Percentiles rank a stretch among this genome's conserved stretches.
phyloP scores from a whole-genome alignment of 1,284 basidiomycete species.

The Athelia sp. region DNA sequence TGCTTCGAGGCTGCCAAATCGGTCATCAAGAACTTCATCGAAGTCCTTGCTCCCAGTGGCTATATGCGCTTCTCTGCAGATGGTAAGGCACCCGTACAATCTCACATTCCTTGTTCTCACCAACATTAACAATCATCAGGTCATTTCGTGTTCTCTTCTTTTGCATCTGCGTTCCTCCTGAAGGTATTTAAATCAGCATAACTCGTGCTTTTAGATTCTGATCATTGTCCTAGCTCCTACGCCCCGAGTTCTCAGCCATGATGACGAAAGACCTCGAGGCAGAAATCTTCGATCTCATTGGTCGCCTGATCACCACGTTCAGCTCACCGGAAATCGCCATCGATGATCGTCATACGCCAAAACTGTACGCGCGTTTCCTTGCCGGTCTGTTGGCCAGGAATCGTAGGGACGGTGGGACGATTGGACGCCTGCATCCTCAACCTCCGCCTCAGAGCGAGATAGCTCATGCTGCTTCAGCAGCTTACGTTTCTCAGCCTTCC shows the following conservation, averaged over 20 bases:
- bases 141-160: conserved; percentile 80
- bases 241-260: conserved; percentile 64
- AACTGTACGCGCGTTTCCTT: conserved; percentile 76
- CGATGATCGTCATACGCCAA: conserved; percentile 77
- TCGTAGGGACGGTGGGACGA: conserved; percentile 55
- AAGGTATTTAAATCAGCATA: too few species aligned
- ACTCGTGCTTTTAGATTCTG: too few species aligned
- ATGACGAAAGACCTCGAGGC: conserved; percentile 57
- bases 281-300: conserved; percentile 68
- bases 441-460: conserved; percentile 31
- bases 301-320: conserved; percentile 65
- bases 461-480: conserved; percentile 9
- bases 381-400: conserved; percentile 62
- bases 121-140: conserved; percentile 33
- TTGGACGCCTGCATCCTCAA: conserved; percentile 41
- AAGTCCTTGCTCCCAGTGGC: conserved; percentile 62
- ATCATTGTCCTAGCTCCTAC: conserved; percentile 68
- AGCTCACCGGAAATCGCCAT: conserved; percentile 73
- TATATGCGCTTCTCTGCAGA: conserved; percentile 83
- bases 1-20: conserved; percentile 67
- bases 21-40: conserved; percentile 62
- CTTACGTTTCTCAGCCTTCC: conserved; percentile 13
- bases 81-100: conserved; percentile 37
- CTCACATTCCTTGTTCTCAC: conserved; percentile 1
- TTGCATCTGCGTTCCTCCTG: conserved; percentile 80